phyloP scores from a whole-genome alignment of 805 yeast species.

The Wickerhamomyces mucosus region DNA sequence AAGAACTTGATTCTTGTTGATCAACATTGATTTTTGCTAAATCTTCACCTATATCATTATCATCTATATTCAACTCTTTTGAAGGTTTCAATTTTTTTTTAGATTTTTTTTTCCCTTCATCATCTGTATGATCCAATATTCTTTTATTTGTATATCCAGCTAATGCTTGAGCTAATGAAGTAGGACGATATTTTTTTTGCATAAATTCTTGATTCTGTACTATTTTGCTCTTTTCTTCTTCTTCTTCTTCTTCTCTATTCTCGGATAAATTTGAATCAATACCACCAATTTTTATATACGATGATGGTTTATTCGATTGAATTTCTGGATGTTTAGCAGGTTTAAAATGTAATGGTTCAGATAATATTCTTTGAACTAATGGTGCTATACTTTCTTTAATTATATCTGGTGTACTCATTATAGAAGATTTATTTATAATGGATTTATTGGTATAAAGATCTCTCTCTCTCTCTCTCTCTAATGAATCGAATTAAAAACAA shows the following conservation, averaged over 20 bases:
- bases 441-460: too few species aligned
- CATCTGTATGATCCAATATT: slow-evolving; percentile 8
- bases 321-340: slow-evolving; percentile 49
- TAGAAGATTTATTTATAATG: too few species aligned
- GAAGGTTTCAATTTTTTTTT: not conserved
- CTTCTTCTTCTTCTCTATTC: slow-evolving; percentile 1
- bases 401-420: slow-evolving; percentile 18
- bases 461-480: too few species aligned
- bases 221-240: slow-evolving; percentile 7
- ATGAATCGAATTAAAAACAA: too few species aligned
- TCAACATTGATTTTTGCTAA: slow-evolving; percentile 6
- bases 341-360: slow-evolving; percentile 55
- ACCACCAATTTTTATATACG: slow-evolving; percentile 31
- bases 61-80: slow-evolving; percentile 9
- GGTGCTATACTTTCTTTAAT: slow-evolving; percentile 34
- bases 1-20: slow-evolving; percentile 10
- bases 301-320: slow-evolving; percentile 34
- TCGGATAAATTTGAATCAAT: slow-evolving; percentile 1
- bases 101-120: slow-evolving; percentile 15
- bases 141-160: slow-evolving; percentile 20
- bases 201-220: not conserved
- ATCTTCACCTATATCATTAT: slow-evolving; percentile 26
- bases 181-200: slow-evolving; percentile 6
- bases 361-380: slow-evolving; percentile 50
- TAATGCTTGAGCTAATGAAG: slow-evolving; percentile 18